Evolutionary conservation across 2,329 filamentous ascomycete species (phyloP), one percentile per base, ranked within the genome.

Genomic region (Colletotrichum godetiae): DNA sequence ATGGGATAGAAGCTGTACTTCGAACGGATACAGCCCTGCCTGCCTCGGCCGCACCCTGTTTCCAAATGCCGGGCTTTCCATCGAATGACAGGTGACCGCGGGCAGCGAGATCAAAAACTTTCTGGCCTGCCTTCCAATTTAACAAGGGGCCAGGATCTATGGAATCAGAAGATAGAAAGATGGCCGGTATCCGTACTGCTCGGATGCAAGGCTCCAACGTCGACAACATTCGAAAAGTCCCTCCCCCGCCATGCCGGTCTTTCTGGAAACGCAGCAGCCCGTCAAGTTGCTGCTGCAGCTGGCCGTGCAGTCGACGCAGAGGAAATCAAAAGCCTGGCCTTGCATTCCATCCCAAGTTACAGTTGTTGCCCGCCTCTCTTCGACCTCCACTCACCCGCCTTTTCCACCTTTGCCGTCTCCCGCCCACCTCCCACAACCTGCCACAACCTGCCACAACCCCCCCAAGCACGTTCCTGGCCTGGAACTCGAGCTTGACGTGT

Each of bases 61-160:
- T 42, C 22, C 65, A 62, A 68, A 64, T 69, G 42, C 66, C 59
- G 69, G 33, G 5, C 60, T n/a, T 64, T 60, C 57, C 53, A 69
- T 69, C 37, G 63, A 72, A 62, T 62, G 57, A 61, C 49, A 59
- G 59, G 35, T 57, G 29, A 63, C 60, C 46, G 46, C 33, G 53
- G 61, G 31, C 49, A 33, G 19, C 61, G 31, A 33, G 12, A 64
- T 24, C 31, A 37, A 27, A 27, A n/a, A 19, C 13, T 33, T 27
- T 49, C 19, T 49, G 19, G 10, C 42, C 42, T n/a, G 15, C 8
- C 42, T 49, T 49, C 19, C 19, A 19, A 19, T 13, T 42, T 42
- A 31, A 31, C n/a, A 29, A 59, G 42, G 65, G 56, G 15, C 29
- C 49, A 22, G 61, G 13, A n/a, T 67, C 27, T 12, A 22, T 49